Percentiles rank a stretch among this genome's conserved stretches.
Evolutionary conservation across 2,329 filamentous ascomycete species (phyloP).

Genomic region (Drechslerella stenobrocha): DNA sequence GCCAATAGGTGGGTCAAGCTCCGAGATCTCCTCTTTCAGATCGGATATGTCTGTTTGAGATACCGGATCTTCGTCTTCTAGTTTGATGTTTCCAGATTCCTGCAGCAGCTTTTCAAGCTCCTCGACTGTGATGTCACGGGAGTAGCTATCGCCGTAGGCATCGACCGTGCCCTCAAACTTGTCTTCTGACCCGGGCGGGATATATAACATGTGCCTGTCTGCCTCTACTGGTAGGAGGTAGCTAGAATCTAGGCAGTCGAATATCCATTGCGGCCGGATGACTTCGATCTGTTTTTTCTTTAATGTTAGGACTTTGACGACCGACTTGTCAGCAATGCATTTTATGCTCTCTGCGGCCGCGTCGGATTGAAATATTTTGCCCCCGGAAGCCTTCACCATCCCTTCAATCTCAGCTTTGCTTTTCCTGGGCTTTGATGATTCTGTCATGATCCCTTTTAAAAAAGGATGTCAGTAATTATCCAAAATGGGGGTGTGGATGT

Average conservation of each 20-base stretch:
- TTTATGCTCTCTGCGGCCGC: conserved; percentile 66
- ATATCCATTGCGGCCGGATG: conserved; percentile 77
- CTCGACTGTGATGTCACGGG: conserved; percentile 64
- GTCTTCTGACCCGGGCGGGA: conserved; percentile 66
- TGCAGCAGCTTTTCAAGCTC: conserved; percentile 35
- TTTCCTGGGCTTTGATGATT: conserved; percentile 69
- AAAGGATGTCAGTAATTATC: conserved; percentile 39
- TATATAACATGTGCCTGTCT: conserved; percentile 66
- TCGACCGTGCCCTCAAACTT: conserved; percentile 69
- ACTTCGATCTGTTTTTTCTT: conserved; percentile 71
- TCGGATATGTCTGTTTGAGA: conserved; percentile 41
- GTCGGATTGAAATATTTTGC: conserved; percentile 74
- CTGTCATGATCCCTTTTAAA: conserved; percentile 68
- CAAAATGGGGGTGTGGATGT: background rate
- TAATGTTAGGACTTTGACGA: conserved; percentile 79
- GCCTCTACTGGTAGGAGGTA: conserved; percentile 67
- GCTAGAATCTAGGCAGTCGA: conserved; percentile 71
- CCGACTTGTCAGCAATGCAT: conserved; percentile 74
- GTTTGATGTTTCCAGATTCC: conserved; percentile 17
- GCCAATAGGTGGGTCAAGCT: conserved; percentile 54
- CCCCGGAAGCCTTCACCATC: conserved; percentile 81
- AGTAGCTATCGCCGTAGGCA: conserved; percentile 79
- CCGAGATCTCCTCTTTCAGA: conserved; percentile 53
- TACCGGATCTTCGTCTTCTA: conserved; percentile 34
- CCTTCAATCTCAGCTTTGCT: conserved; percentile 80